Evolutionary conservation across 164 flowering plant genomes (phyloP), one percentile per base, ranked within the genome.

Genomic region (Amborella trichopoda): DNA sequence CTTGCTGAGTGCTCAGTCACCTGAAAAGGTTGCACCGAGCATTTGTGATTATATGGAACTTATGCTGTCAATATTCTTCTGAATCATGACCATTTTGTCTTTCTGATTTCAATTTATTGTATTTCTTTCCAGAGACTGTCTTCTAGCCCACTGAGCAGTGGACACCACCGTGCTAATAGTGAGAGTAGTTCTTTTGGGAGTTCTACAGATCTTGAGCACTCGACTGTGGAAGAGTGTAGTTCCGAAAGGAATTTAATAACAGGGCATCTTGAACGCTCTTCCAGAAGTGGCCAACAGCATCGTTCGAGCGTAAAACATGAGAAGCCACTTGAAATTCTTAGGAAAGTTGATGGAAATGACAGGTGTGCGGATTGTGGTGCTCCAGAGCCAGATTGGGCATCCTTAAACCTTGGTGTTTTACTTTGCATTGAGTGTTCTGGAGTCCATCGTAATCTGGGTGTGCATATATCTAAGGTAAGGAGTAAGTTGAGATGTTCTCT

Each of bases 361-460:
- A 80, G 63, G 67, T 91, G 99, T 65, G 99, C 96, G 40, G 99
- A 91, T 71, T 91, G 99, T 75, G 91, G 95, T 60, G 88, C 95
- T 26, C 58, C 80, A 36, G 96, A 83, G 60, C 99, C 99, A 23
- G 99, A 91, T 49, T 91, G 99, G 99, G 96, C 99, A 47, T 91
- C 99, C 23, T 63, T 91, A 48, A 91, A 91, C 70, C 94, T 91
- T 44, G 99, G 99, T 2, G 75, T 91, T 62, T 94, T 91, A 48
- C 72, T 91, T 42, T 91, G 99, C 68, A 91, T 91, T 44, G 99
- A 91, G 49, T 91, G 99, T 72, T 91, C 99, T 55, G 99, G 99
- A 52, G 93, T 88, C 63, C 99, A 91, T 53, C 95, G 96, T 36
- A 91, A 91, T 64, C 95, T 91, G 65, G 99, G 99, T 49, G 96